Conservation (phyloP, 1,139 yeast species). For the Casaregolazyma lundiana region DNA sequence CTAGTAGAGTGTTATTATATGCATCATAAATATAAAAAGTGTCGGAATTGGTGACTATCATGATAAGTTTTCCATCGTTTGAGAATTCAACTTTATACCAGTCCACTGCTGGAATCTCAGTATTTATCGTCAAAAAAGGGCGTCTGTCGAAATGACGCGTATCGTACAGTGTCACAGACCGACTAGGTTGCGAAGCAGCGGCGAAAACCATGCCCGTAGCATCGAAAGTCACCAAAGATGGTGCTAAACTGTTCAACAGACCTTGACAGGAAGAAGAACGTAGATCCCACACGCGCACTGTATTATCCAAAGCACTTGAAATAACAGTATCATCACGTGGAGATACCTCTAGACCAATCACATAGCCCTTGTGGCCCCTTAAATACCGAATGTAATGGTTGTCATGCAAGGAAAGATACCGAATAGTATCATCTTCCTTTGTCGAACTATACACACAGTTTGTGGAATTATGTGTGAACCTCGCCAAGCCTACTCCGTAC, state of each 20-base stretch:
- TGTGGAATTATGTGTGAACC: conserved; percentile 71
- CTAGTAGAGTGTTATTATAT: conserved; percentile 55
- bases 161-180: conserved; percentile 57
- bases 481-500: conserved; percentile 86
- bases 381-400: conserved; percentile 81
- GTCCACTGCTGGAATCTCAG: conserved; percentile 32
- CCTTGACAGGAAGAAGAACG: conserved; percentile 50
- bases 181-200: conserved; percentile 49
- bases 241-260: conserved; percentile 52
- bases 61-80: conserved; percentile 70
- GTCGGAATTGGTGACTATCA: conserved; percentile 55
- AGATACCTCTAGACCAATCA: conserved; percentile 64
- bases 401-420: conserved; percentile 73
- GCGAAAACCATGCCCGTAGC: conserved; percentile 82
- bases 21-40: conserved; percentile 67
- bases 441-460: conserved; percentile 85
- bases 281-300: conserved; percentile 85
- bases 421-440: conserved; percentile 53
- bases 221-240: conserved; percentile 64
- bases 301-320: conserved; percentile 68
- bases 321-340: conserved; percentile 68
- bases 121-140: conserved; percentile 45
- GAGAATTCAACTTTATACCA: conserved; percentile 79
- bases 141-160: conserved; percentile 51
- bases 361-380: conserved; percentile 77